Conservation (phyloP, 768 basidiomycete species). For the Myochromella boudieri region DNA sequence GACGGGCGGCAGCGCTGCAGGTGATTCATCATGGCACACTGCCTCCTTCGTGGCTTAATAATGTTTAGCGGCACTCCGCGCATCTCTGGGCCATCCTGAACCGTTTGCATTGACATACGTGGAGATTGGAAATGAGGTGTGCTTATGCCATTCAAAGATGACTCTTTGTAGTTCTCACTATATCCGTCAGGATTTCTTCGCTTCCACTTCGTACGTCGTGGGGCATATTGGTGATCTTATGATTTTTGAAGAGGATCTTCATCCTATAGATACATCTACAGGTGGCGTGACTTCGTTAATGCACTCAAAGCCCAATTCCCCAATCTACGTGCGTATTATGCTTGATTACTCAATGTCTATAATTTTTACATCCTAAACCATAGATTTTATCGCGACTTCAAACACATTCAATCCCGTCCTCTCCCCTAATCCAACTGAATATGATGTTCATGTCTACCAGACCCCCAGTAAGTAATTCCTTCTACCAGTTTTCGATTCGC, state of each 20-base stretch:
- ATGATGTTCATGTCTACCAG: conserved; percentile 57
- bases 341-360: not conserved
- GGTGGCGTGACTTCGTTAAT: conserved; percentile 44
- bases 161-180: not conserved
- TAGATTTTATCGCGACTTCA: conserved; percentile 55
- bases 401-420: conserved; percentile 37
- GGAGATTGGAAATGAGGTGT: conserved; percentile 61
- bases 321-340: conserved; percentile 35
- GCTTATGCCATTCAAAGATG: not conserved
- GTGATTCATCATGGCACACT: conserved; percentile 13
- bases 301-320: conserved; percentile 45
- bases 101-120: conserved; percentile 51
- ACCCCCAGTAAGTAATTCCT: conserved; percentile 40
- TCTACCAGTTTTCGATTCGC: not conserved
- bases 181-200: conserved; percentile 21
- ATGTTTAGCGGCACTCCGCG: conserved; percentile 48
- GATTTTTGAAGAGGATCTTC: not conserved
- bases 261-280: conserved; percentile 40
- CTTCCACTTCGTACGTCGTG: conserved; percentile 18
- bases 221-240: not conserved
- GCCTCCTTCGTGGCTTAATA: not conserved
- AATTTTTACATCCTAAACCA: not conserved
- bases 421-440: conserved; percentile 43
- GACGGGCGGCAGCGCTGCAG: conserved; percentile 37
- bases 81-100: conserved; percentile 53